These are phyloP conservation scores for Metroxylon sagu DNA, from an alignment of 176 grass and related monocot genomes.

Conservation along the genomic window DNA sequence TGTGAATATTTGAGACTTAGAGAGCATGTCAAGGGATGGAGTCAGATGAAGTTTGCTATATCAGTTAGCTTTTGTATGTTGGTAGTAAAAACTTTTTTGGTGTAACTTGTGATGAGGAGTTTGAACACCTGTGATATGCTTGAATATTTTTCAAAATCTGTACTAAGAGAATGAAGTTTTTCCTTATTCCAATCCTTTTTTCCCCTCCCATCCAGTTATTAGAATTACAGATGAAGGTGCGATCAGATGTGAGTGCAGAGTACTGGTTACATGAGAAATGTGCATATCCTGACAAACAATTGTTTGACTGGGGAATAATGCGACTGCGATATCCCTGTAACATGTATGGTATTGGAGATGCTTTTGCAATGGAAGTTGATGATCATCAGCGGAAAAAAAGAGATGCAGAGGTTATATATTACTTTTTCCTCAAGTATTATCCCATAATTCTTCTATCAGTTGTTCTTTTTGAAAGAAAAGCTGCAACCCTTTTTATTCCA, in stretches of 20 bases:
- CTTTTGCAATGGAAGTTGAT: conserved; percentile 55
- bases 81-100: too few species aligned
- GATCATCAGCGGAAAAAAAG: conserved; percentile 80
- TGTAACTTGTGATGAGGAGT: too few species aligned
- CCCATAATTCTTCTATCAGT: background rate
- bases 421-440: too few species aligned
- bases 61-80: too few species aligned
- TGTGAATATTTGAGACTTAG: too few species aligned
- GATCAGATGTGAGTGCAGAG: conserved; percentile 63
- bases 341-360: conserved; percentile 92
- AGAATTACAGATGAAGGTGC: conserved; percentile 86
- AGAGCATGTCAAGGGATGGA: too few species aligned
- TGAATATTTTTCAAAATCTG: too few species aligned
- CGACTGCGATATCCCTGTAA: conserved; percentile 65
- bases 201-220: conserved; percentile 40
- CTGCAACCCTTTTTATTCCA: conserved; percentile 1
- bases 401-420: conserved; percentile 63
- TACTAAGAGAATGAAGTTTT: too few species aligned
- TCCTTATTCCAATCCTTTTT: conserved; percentile 2
- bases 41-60: too few species aligned
- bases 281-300: conserved; percentile 68
- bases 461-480: background rate
- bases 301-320: conserved; percentile 99
- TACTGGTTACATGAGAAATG: conserved; percentile 84
- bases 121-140: too few species aligned